phyloP scores from a whole-genome alignment of 177 flowering plant genomes.

The Vitis hybrid region DNA sequence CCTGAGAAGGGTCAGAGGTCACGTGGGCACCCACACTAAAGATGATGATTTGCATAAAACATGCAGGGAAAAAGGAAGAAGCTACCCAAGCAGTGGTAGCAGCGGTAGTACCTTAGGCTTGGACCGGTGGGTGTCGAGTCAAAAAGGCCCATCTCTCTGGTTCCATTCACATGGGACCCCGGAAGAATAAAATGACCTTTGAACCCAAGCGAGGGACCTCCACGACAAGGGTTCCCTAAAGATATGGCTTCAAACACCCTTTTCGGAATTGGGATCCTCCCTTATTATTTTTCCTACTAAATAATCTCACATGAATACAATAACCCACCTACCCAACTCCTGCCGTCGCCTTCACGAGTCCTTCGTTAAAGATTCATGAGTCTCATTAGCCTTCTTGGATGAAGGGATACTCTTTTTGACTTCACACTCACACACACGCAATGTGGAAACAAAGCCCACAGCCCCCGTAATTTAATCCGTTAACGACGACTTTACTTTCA shows the following conservation, averaged over 20 bases:
- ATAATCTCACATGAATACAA: constrained; percentile 17
- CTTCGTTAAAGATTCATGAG: constrained; percentile 10
- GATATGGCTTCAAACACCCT: neutral
- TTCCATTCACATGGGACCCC: constrained; percentile 25
- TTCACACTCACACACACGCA: constrained; percentile 8
- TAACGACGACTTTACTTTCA: constrained; percentile 20
- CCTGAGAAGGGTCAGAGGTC: constrained; percentile 11
- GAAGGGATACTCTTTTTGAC: constrained; percentile 30
- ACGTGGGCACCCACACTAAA: constrained; percentile 7
- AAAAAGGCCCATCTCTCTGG: neutral
- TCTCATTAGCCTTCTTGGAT: constrained; percentile 15
- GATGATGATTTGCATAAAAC: constrained; percentile 8
- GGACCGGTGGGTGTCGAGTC: constrained; percentile 4
- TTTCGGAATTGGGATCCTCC: constrained; percentile 15
- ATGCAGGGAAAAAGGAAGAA: constrained; percentile 12
- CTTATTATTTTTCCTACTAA: neutral
- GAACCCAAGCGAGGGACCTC: neutral
- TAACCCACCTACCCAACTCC: neutral
- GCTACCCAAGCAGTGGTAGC: neutral
- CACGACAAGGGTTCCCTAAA: neutral
- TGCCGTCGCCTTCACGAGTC: constrained; percentile 48
- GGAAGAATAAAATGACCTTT: constrained; percentile 1
- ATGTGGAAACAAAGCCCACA: constrained; percentile 7
- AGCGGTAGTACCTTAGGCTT: neutral
- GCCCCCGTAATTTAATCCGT: constrained; percentile 27